Base-by-base conservation (phyloP, 108 stramenopile species). In the Skeletonema costatum region DNA sequence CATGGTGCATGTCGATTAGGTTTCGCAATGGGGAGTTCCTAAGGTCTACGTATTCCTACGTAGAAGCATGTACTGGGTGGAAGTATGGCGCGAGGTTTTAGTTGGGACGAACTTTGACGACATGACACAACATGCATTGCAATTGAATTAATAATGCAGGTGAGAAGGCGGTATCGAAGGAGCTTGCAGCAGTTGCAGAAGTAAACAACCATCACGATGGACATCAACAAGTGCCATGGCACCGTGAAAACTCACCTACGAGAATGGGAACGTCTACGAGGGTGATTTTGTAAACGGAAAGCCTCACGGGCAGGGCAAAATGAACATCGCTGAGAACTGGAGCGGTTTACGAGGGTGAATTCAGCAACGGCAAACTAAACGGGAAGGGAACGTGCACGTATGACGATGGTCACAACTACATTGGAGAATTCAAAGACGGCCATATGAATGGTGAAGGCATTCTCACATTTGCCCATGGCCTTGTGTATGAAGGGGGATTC, bases 381-480 rank as follows among this genome's bases (percentile, higher is more conserved):
- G 53, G 53, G 21, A 29, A 56, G 9, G 53, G 53, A 21, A 25
- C 7, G 3, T 2, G 2, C 3, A 25, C 5, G 10, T 9, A 2
- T 21, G 25, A 25, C 6, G 7, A 25, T 56, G 25, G 25, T 29
- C 4, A 3, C 3, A 32, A 4, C 5, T 69, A 53, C 51, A 14
- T 7, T 19, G 50, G 74, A 31, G 11, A 68, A 12, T 80, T 63
- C 68, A 25, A 32, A 39, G 21, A 60, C 32, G 35, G 48, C 35
- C 17, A 21, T 10, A 65, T 9, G 9, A 19, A 61, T 32, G 72
- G 64, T 12, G 64, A 59, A 16, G 82, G 78, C 0, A 68, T 19
- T 33, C 74, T 50, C 9, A 63, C 32, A 60, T 59, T 46, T 10
- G 58, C 77, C 41, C 30, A 76, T 42, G 70, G 62, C 2, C 53